Percentiles rank a stretch among this genome's conserved stretches.
Conservation (phyloP, 257 asterid species). For the Phtheirospermum japonicum region DNA sequence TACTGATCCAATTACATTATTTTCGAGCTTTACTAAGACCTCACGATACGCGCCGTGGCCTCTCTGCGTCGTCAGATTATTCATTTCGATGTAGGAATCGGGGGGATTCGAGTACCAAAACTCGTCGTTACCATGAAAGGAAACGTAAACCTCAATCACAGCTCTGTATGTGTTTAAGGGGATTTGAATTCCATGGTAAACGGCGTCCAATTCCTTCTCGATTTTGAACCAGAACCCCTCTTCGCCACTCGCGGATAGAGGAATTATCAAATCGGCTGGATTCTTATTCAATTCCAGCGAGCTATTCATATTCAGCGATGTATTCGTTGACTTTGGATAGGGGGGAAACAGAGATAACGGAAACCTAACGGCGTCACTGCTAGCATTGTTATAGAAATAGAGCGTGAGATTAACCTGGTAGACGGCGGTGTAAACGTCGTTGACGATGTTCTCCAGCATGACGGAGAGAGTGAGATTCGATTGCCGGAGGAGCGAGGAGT, state of each 20-base stretch:
- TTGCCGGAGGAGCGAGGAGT: slow-evolving; percentile 52
- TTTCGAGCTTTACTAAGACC: slow-evolving; percentile 60
- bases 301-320: background rate
- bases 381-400: slow-evolving; percentile 40
- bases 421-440: slow-evolving; percentile 58
- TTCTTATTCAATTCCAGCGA: slow-evolving; percentile 38
- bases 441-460: slow-evolving; percentile 77
- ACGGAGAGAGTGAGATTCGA: slow-evolving; percentile 56
- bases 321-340: slow-evolving; percentile 12
- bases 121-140: slow-evolving; percentile 81
- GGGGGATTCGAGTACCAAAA: slow-evolving; percentile 93
- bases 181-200: slow-evolving; percentile 40
- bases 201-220: slow-evolving; percentile 42
- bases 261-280: slow-evolving; percentile 77
- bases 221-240: slow-evolving; percentile 74
- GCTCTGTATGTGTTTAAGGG: slow-evolving; percentile 71
- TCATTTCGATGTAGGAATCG: slow-evolving; percentile 51
- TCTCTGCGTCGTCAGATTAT: slow-evolving; percentile 36
- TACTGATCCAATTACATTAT: slow-evolving; percentile 56
- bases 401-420: slow-evolving; percentile 57
- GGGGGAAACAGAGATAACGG: slow-evolving; percentile 16
- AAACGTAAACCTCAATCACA: slow-evolving; percentile 68
- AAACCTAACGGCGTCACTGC: background rate
- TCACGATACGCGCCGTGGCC: slow-evolving; percentile 82
- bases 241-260: slow-evolving; percentile 53